Conservation (phyloP, 768 basidiomycete species). For the Phlegmacium glaucopus region DNA sequence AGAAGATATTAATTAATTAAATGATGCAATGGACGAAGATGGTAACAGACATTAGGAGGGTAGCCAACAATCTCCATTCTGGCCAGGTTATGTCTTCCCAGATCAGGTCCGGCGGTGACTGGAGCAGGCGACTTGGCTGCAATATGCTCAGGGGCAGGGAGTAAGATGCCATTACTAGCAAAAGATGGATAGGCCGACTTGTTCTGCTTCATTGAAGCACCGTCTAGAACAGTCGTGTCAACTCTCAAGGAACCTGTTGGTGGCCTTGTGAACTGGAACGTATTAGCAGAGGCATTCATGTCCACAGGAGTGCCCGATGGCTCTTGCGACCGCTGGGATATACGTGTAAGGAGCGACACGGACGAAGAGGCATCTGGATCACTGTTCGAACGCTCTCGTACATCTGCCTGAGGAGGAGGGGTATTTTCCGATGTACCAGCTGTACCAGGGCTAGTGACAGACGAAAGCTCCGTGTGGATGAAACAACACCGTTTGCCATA, state of each 20-base stretch:
- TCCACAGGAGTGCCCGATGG: conserved; percentile 53
- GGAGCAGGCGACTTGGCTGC: conserved; percentile 72
- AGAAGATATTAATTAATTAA: no score
- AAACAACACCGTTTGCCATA: conserved; percentile 93
- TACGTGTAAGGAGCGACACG: conserved; percentile 73
- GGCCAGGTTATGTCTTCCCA: conserved; percentile 72
- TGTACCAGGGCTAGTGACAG: conserved; percentile 54
- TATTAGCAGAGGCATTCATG: conserved; percentile 31
- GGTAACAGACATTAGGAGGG: conserved; percentile 49
- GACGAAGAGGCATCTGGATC: conserved; percentile 71
- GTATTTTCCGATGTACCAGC: conserved; percentile 39
- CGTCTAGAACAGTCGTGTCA: conserved; percentile 65
- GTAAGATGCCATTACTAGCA: conserved; percentile 54
- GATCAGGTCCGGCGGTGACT: conserved; percentile 81
- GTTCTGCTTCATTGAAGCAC: conserved; percentile 64
- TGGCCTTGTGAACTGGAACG: conserved; percentile 57
- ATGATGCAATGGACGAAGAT: no score
- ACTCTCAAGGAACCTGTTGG: conserved; percentile 71
- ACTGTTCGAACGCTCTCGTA: conserved; percentile 73
- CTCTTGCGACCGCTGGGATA: conserved; percentile 54
- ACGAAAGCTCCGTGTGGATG: conserved; percentile 85
- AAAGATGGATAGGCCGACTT: conserved; percentile 83
- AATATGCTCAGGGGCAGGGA: conserved; percentile 55
- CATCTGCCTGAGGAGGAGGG: conserved; percentile 48
- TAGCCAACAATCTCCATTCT: conserved; percentile 73